These are phyloP conservation scores for Triticum turgidum DNA, from an alignment of 176 grass and related monocot genomes.

Conservation along the genomic window DNA sequence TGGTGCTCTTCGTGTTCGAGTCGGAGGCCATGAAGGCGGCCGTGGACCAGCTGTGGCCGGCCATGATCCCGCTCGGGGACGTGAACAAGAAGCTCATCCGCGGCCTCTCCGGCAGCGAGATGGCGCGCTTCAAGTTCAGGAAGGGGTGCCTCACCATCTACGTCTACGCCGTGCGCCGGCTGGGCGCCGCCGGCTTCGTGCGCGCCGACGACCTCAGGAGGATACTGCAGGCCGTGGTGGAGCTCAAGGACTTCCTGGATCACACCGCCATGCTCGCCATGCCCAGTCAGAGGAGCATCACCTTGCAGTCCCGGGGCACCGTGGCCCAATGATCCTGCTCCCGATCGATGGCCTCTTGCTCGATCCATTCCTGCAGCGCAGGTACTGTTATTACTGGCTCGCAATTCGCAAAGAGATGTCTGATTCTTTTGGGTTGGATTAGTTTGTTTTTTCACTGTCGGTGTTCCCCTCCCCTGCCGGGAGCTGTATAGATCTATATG, in stretches of 20 bases:
- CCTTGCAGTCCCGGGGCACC: conserved; percentile 57
- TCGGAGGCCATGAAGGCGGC: conserved; percentile 83
- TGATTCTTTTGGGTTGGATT: conserved; percentile 35
- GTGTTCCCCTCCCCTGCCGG: conserved; percentile 29
- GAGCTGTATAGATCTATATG: conserved; percentile 52
- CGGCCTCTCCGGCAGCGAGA: conserved; percentile 81
- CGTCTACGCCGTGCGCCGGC: conserved; percentile 84
- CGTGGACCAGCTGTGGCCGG: conserved; percentile 84
- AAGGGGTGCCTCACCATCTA: conserved; percentile 98
- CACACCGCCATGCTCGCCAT: conserved; percentile 96
- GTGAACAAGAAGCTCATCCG: conserved; percentile 96
- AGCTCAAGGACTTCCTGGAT: conserved; percentile 88
- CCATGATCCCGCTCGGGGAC: conserved; percentile 81
- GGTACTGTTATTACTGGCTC: conserved; percentile 19
- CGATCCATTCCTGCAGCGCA: conserved; percentile 23
- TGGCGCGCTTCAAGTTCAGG: conserved; percentile 95
- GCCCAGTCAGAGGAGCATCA: conserved; percentile 92
- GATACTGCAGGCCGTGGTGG: conserved; percentile 70
- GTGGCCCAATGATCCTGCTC: conserved; percentile 34
- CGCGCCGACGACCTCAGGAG: conserved; percentile 72
- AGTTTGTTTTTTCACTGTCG: conserved; percentile 39
- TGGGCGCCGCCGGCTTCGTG: conserved; percentile 83
- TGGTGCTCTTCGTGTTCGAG: conserved; percentile 89
- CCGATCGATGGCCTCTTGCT: neutral
- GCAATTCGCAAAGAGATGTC: conserved; percentile 27